Base-by-base conservation (phyloP, 1,284 basidiomycete species). In the Pisolithus thermaeus region DNA sequence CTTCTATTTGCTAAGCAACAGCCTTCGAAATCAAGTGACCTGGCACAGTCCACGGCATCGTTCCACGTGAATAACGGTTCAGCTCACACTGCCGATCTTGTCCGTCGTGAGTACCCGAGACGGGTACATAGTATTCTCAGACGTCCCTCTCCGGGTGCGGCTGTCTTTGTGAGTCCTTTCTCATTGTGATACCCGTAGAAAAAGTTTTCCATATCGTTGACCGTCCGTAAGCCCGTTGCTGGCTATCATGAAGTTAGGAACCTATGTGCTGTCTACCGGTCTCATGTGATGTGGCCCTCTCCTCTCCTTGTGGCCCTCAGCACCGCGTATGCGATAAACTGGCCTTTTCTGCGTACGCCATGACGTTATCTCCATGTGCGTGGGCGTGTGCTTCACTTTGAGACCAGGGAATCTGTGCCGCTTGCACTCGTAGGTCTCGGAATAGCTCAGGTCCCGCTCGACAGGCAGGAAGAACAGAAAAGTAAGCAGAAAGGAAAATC, bases 1-100 rank as follows among this genome's bases (percentile, higher is more conserved):
- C 74, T 97, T n/a, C 75, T 96, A n/a, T 77, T 95, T 18, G 91
- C 93, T 7, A 85, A 90, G 60, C 78, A 84, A 61, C 71, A 20
- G 18, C 37, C 28, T 38, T 38, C 16, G 7, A 11, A 38, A 38
- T 38, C 37, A 16, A 38, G 37, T 38, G 20, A 20, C 6, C 20
- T 38, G n/a, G 37, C 37, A 38, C 20, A 9, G 16, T 38, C n/a
- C 11, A 11, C 16, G n/a, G 37, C 16, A 38, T 20, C 18, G 37
- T 38, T 38, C 37, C 37, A 38, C 37, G 20, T 20, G 37, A 20
- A 18, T 38, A n/a, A 16, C 37, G 20, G 7, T 38, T 20, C 20
- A 38, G n/a, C 37, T 38, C 37, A 38, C 37, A 16, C 16, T 38
- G 20, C 20, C 16, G 37, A 7, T n/a, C 12, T 9, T 20, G 16